Conservation (phyloP, 2,329 filamentous ascomycete genomes). For the Trichoderma simmonsii region DNA sequence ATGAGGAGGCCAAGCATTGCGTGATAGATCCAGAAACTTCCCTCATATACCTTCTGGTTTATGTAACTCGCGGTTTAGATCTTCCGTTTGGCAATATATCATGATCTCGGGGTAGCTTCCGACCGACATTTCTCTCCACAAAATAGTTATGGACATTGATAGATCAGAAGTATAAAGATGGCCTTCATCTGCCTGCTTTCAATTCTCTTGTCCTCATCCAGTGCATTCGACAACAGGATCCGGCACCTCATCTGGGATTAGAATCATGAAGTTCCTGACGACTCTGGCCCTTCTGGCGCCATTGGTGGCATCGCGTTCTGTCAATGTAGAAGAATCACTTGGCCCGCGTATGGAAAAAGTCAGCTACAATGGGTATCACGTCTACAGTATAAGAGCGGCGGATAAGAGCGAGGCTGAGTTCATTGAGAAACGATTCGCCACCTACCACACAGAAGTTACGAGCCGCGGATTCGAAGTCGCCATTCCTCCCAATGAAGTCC, state of each 20-base stretch:
- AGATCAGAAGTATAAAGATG: background rate
- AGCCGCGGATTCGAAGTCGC: background rate
- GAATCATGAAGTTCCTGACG: background rate
- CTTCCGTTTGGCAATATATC: background rate
- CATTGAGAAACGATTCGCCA: background rate
- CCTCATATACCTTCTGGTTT: background rate
- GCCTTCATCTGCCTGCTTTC: background rate
- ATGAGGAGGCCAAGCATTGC: conserved; percentile 5
- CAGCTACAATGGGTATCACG: conserved; percentile 1
- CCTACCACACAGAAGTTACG: conserved; percentile 1
- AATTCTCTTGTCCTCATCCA: background rate
- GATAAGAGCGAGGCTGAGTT: background rate
- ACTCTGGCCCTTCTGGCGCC: background rate
- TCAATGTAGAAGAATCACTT: background rate
- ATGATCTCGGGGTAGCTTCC: background rate
- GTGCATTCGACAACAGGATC: background rate
- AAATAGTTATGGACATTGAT: background rate
- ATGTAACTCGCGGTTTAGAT: background rate
- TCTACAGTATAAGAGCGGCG: background rate
- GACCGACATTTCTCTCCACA: background rate
- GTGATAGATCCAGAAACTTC: background rate
- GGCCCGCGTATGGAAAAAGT: background rate
- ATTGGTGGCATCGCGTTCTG: background rate
- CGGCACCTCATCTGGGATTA: background rate
- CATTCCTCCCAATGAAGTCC: background rate